These are phyloP conservation scores for Didymella pinodella DNA, from an alignment of 2,329 filamentous ascomycete species.

Conservation along the genomic window DNA sequence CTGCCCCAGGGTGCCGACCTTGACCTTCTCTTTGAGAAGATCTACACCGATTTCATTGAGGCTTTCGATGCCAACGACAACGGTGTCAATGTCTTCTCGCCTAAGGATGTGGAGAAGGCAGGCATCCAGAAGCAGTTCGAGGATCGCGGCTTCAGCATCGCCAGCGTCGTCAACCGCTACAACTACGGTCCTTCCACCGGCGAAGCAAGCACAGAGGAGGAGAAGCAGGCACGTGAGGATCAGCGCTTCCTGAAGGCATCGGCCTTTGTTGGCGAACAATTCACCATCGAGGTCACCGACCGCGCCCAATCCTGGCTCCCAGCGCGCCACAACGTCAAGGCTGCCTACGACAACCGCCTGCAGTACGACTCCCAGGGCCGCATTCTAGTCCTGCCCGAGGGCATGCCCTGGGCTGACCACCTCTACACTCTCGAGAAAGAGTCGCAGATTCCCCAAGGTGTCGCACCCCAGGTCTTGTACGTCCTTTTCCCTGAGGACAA, in stretches of 20 bases:
- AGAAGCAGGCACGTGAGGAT: constrained; percentile 77
- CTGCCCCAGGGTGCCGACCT: constrained; percentile 71
- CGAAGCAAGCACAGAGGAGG: constrained; percentile 47
- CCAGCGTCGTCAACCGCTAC: constrained; percentile 84
- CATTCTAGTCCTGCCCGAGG: constrained; percentile 78
- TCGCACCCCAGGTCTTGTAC: constrained; percentile 73
- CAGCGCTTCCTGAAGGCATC: constrained; percentile 79
- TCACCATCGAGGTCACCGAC: constrained; percentile 80
- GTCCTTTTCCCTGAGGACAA: constrained; percentile 88
- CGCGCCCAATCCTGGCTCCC: constrained; percentile 83
- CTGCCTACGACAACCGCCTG: constrained; percentile 74
- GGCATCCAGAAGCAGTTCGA: constrained; percentile 84
- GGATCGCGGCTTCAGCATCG: constrained; percentile 82
- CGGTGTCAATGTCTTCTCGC: constrained; percentile 84
- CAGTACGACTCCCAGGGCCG: constrained; percentile 77
- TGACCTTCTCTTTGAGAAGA: constrained; percentile 79
- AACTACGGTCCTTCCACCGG: constrained; percentile 69
- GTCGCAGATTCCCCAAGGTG: constrained; percentile 50
- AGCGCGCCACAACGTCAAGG: constrained; percentile 78
- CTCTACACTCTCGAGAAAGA: constrained; percentile 83
- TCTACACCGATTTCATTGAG: constrained; percentile 94
- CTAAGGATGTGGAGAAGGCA: constrained; percentile 70
- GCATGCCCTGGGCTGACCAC: constrained; percentile 96
- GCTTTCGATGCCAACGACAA: constrained; percentile 98
- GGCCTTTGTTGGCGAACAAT: constrained; percentile 86